Evolutionary conservation across 2,329 filamentous ascomycete species (phyloP).

Genomic region (Curvularia verruculosa): DNA sequence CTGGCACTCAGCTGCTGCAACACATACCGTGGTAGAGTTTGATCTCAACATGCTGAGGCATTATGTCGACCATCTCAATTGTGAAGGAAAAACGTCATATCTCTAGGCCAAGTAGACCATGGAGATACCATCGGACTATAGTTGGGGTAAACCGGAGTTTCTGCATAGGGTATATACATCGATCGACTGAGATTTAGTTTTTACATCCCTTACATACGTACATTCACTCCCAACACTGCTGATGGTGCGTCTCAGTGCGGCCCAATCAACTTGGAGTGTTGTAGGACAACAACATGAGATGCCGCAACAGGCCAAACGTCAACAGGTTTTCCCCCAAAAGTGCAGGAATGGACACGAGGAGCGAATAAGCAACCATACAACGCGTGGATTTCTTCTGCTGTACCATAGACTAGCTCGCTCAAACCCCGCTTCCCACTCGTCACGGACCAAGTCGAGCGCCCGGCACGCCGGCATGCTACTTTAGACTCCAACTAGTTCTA

Average conservation of each 20-base stretch:
- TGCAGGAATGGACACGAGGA: background rate
- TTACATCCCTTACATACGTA: background rate
- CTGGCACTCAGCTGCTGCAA: background rate
- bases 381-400: slow-evolving; percentile 6
- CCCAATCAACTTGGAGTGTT: background rate
- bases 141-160: background rate
- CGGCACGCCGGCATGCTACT: background rate
- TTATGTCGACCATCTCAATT: background rate
- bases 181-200: background rate
- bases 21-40: slow-evolving; percentile 2
- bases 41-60: slow-evolving; percentile 1
- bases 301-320: background rate
- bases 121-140: background rate
- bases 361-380: slow-evolving; percentile 4
- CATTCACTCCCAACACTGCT: background rate
- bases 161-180: background rate
- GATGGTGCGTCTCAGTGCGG: background rate
- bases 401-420: background rate
- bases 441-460: background rate
- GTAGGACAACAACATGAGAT: background rate
- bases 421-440: slow-evolving; percentile 7
- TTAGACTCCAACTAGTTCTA: background rate
- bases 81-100: background rate
- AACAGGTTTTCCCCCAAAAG: background rate
- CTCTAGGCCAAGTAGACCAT: background rate